Evolutionary conservation across 352 stramenopile genomes (phyloP), one percentile per base, ranked within the genome.

Genomic region (Globisporangium splendens): DNA sequence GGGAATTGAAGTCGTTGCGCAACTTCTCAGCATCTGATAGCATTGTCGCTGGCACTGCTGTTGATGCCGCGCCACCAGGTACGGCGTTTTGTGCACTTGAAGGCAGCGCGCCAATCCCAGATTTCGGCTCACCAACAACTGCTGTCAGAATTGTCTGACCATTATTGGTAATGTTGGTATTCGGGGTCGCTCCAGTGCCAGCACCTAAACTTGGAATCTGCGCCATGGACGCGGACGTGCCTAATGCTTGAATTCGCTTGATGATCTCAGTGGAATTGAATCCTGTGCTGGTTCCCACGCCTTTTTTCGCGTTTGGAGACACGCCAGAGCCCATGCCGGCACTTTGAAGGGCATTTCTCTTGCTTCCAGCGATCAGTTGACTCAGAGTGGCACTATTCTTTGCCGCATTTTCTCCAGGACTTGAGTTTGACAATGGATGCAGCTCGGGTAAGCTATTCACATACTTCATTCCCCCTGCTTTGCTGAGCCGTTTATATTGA

Each of bases 1-100:
- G 79, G 11, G 79, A 84, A 58, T 87, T 88, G 53, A 90, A 88
- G 56, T 79, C 79, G 57, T 88, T 88, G n/a, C 70, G 75, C 42
- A 90, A 61, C 20, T 83, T 81, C 38, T 90, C 77, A 1, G 79
- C 75, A 14, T 89, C 79, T 0, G 73, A 79, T 1, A 77, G 38
- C 8, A 51, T 46, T 7, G 62, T 41, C 17, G 38, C 51, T 8
- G 56, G 52, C 21, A 35, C 47, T 18, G 24, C 13, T 13, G 46
- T 38, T 33, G 33, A 8, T 24, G 22, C 46, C 39, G 38, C 20
- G 14, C 12, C 46, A 15, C 13, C 2, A 28, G 24, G 12, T 8
- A 5, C 18, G 20, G 41, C 6, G 43, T 15, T 39, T 58, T 58
- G 52, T 14, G 52, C 0, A 18, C 18, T 58, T 0, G 14, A 8